Conservation (phyloP, 1,284 basidiomycete genomes). For the Rhodotorula sp. region DNA sequence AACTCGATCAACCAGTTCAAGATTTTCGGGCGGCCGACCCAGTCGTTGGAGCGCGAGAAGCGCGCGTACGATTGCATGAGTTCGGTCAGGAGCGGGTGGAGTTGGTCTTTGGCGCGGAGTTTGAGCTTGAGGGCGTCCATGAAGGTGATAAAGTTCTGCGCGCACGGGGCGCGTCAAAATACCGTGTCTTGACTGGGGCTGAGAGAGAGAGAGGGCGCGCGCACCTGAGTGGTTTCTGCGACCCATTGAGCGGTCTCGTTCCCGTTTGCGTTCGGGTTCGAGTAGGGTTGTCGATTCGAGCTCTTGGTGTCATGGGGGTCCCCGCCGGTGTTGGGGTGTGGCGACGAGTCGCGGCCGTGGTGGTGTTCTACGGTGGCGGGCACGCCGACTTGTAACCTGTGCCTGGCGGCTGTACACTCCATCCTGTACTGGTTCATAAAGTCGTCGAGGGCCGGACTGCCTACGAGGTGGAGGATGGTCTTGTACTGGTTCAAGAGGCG, state of each 20-base stretch:
- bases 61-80: constrained; percentile 87
- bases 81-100: constrained; percentile 91
- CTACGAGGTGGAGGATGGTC: constrained; percentile 90
- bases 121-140: constrained; percentile 96
- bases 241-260: constrained; percentile 89
- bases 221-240: constrained; percentile 93
- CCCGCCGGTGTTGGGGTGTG: background rate
- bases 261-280: constrained; percentile 55
- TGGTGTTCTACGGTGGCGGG: constrained; percentile 95
- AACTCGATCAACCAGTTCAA: constrained; percentile 96
- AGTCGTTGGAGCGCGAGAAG: constrained; percentile 75
- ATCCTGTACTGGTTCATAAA: constrained; percentile 95
- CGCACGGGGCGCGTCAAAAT: too few species aligned
- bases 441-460: constrained; percentile 73
- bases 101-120: constrained; percentile 90
- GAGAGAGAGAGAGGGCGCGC: too few species aligned
- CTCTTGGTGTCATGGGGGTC: background rate
- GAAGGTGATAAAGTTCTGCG: constrained; percentile 94
- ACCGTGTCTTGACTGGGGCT: too few species aligned
- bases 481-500: constrained; percentile 91
- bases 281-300: constrained; percentile 48
- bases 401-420: constrained; percentile 89
- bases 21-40: constrained; percentile 90
- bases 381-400: constrained; percentile 85
- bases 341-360: constrained; percentile 24